phyloP scores from a whole-genome alignment of 148 eudicot species.

The Vaccinium vitisidaea region DNA sequence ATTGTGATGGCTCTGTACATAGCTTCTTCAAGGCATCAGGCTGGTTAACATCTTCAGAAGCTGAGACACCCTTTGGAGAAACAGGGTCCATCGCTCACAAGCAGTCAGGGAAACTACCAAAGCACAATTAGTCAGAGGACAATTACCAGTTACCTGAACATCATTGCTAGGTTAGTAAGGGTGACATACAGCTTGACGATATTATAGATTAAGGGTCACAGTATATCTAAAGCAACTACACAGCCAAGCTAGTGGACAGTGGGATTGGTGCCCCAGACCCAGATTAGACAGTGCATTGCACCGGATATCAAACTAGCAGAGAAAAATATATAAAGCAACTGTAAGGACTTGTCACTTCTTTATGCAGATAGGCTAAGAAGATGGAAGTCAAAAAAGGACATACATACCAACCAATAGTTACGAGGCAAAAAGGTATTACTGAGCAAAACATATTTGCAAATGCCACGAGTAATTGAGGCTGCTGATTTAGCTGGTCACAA shows the following conservation, averaged over 20 bases:
- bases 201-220: background rate
- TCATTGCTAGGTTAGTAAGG: background rate
- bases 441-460: background rate
- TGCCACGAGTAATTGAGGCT: background rate
- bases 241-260: background rate
- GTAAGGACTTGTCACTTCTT: background rate
- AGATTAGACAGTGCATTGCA: background rate
- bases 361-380: background rate
- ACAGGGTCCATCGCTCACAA: conserved; percentile 42
- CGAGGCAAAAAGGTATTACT: background rate
- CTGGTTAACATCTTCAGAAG: conserved; percentile 23
- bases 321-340: background rate
- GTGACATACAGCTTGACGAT: background rate
- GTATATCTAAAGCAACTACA: background rate
- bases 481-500: background rate
- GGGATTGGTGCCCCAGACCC: background rate
- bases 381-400: background rate
- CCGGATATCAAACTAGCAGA: no score
- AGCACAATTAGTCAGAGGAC: background rate
- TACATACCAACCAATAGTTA: background rate
- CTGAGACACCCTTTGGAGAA: conserved; percentile 20
- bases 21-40: conserved; percentile 19
- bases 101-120: conserved; percentile 10
- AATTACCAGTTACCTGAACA: background rate
- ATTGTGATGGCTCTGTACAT: conserved; percentile 17